Percentiles rank a stretch among this genome's conserved stretches.
phyloP scores from a whole-genome alignment of 768 basidiomycete species.

The Termitomyces sp. region DNA sequence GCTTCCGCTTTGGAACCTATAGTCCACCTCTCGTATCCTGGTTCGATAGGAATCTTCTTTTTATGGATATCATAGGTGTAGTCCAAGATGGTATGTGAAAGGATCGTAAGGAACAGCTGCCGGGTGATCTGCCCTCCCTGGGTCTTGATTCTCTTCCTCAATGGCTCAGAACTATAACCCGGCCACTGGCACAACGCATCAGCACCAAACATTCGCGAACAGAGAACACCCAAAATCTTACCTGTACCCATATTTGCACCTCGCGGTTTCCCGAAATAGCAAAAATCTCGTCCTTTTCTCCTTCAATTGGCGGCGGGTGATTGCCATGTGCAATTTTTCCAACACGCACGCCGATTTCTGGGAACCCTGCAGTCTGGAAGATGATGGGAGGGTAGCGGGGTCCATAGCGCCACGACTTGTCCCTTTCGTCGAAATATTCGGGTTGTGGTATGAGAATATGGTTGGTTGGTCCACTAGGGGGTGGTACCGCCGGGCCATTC shows the following conservation, averaged over 20 bases:
- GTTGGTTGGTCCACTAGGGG: slow-evolving; percentile 20
- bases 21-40: slow-evolving; percentile 35
- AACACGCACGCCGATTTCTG: slow-evolving; percentile 27
- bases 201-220: neutral
- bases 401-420: slow-evolving; percentile 10
- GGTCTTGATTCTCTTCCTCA: slow-evolving; percentile 34
- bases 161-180: slow-evolving; percentile 36
- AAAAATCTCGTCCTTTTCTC: slow-evolving; percentile 19
- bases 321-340: slow-evolving; percentile 20
- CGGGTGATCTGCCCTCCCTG: slow-evolving; percentile 29
- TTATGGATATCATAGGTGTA: slow-evolving; percentile 25
- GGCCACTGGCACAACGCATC: slow-evolving; percentile 37
- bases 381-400: slow-evolving; percentile 21
- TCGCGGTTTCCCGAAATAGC: slow-evolving; percentile 18
- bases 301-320: slow-evolving; percentile 16
- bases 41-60: slow-evolving; percentile 25
- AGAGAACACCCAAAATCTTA: slow-evolving; percentile 15
- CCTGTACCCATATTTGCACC: slow-evolving; percentile 32
- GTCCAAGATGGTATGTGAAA: slow-evolving; percentile 27
- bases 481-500: neutral
- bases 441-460: slow-evolving; percentile 23
- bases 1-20: slow-evolving; percentile 21
- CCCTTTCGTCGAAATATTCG: slow-evolving; percentile 17
- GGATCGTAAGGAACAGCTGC: slow-evolving; percentile 24
- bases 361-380: slow-evolving; percentile 26